A percentile compares a stretch with the other conserved stretches of the same genome.
phyloP scores from a whole-genome alignment of 768 basidiomycete species.

The Tylopilus rubrobrunneus region DNA sequence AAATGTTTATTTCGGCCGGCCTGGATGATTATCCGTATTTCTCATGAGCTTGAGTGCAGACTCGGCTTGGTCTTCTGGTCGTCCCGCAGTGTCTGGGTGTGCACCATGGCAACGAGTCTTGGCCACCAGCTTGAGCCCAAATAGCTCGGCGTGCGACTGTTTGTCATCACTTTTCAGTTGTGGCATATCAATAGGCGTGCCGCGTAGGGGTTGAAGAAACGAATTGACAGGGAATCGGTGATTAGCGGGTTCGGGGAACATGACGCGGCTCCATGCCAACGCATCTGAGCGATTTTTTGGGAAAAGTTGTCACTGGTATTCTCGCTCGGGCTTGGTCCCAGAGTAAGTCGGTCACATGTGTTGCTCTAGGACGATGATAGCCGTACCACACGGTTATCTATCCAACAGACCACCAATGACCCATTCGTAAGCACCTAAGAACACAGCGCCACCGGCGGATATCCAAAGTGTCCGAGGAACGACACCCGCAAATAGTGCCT shows the following conservation, averaged over 20 bases:
- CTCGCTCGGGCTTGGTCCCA: not conserved
- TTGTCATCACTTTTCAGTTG: not conserved
- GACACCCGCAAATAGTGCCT: slow-evolving; percentile 80
- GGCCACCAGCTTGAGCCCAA: not conserved
- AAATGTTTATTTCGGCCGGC: not conserved
- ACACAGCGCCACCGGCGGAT: slow-evolving; percentile 93
- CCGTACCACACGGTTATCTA: slow-evolving; percentile 8
- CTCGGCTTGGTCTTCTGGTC: not conserved
- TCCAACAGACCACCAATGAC: slow-evolving; percentile 48
- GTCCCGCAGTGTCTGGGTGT: not conserved
- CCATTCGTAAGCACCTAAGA: slow-evolving; percentile 95
- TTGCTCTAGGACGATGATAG: not conserved
- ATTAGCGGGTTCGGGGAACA: too few relatives aligned
- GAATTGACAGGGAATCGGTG: too few relatives aligned
- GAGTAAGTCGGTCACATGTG: not conserved
- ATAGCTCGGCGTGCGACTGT: not conserved
- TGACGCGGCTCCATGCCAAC: not conserved
- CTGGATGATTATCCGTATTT: not conserved
- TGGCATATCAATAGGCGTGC: too few relatives aligned
- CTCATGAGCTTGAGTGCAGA: too few relatives aligned
- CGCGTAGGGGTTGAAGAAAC: too few relatives aligned
- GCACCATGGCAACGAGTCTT: not conserved
- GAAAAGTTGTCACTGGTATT: not conserved
- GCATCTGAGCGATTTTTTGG: not conserved
- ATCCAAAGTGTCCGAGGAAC: slow-evolving; percentile 96